A percentile compares a stretch with the other conserved stretches of the same genome.
Conservation (phyloP, 345 rosid genomes). For the Gossypium herbaceum region DNA sequence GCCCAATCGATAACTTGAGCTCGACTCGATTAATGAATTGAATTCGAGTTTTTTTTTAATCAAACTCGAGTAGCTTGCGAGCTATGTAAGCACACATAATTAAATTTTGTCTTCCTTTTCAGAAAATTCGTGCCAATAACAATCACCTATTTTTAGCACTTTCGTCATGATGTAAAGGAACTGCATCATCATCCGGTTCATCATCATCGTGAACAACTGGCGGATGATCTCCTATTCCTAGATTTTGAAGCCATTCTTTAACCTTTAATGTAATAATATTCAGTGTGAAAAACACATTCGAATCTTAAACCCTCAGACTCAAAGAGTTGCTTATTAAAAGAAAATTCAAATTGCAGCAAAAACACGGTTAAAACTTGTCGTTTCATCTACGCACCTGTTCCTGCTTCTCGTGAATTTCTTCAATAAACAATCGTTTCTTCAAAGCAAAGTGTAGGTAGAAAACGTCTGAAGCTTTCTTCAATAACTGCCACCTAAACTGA, state of each 20-base stretch:
- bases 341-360: slow-evolving; percentile 1
- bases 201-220: slow-evolving; percentile 70
- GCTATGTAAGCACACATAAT: neutral
- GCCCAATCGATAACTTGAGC: too few species aligned
- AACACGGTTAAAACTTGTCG: neutral
- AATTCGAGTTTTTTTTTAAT: too few species aligned
- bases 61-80: too few species aligned
- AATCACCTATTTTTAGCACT: slow-evolving; percentile 74
- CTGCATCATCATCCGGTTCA: slow-evolving; percentile 70
- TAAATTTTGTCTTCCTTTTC: neutral
- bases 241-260: slow-evolving; percentile 99
- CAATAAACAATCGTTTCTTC: slow-evolving; percentile 86
- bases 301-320: slow-evolving; percentile 28
- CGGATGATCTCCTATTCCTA: slow-evolving; percentile 89
- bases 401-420: slow-evolving; percentile 98
- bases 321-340: neutral
- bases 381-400: slow-evolving; percentile 73
- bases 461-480: slow-evolving; percentile 92
- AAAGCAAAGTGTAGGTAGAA: slow-evolving; percentile 82
- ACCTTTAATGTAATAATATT: slow-evolving; percentile 67
- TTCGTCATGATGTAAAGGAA: slow-evolving; percentile 69
- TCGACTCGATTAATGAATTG: too few species aligned
- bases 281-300: slow-evolving; percentile 46
- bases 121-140: neutral
- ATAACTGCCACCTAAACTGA: slow-evolving; percentile 88